A percentile compares a stretch with the other conserved stretches of the same genome.
phyloP scores from a whole-genome alignment of 2,329 filamentous ascomycete genomes.

The Epichloe hybrida region DNA sequence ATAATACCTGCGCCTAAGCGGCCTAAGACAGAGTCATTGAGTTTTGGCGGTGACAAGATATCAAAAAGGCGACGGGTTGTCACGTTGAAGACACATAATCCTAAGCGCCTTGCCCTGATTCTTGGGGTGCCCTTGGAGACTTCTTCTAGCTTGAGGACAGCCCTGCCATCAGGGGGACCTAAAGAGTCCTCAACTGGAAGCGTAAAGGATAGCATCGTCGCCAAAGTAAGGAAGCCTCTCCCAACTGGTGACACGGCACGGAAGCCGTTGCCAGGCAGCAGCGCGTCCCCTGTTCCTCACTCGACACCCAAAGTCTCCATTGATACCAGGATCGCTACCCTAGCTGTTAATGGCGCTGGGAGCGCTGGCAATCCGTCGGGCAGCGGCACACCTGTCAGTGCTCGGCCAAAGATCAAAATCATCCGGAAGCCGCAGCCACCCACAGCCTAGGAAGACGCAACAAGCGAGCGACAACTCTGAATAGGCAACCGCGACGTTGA shows the following conservation, averaged over 20 bases:
- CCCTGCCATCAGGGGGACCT: slow-evolving; percentile 18
- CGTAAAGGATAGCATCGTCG: slow-evolving; percentile 17
- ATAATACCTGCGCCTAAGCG: slow-evolving; percentile 24
- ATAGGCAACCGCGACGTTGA: neutral
- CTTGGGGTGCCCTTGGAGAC: slow-evolving; percentile 16
- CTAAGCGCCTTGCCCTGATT: slow-evolving; percentile 21
- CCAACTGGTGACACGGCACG: slow-evolving; percentile 17
- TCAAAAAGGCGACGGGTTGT: slow-evolving; percentile 23
- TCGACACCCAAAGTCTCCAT: slow-evolving; percentile 15
- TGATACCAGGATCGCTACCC: slow-evolving; percentile 10
- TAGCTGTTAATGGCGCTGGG: slow-evolving; percentile 12
- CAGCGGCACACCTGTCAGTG: slow-evolving; percentile 12
- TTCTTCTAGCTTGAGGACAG: slow-evolving; percentile 14
- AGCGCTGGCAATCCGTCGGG: slow-evolving; percentile 12
- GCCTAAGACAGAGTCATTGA: slow-evolving; percentile 18
- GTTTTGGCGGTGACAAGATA: slow-evolving; percentile 9
- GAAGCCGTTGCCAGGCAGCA: slow-evolving; percentile 20
- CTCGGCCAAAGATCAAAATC: slow-evolving; percentile 24
- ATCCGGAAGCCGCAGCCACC: slow-evolving; percentile 20
- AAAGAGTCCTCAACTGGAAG: slow-evolving; percentile 13
- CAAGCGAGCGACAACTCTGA: neutral
- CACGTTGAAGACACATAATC: slow-evolving; percentile 22
- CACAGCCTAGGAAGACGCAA: slow-evolving; percentile 8
- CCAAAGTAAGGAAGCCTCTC: slow-evolving; percentile 24
- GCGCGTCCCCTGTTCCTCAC: slow-evolving; percentile 11